A percentile compares a stretch with the other conserved stretches of the same genome.
Conservation (phyloP, 1,284 basidiomycete genomes). For the Phellopilus nigrolimitatus region DNA sequence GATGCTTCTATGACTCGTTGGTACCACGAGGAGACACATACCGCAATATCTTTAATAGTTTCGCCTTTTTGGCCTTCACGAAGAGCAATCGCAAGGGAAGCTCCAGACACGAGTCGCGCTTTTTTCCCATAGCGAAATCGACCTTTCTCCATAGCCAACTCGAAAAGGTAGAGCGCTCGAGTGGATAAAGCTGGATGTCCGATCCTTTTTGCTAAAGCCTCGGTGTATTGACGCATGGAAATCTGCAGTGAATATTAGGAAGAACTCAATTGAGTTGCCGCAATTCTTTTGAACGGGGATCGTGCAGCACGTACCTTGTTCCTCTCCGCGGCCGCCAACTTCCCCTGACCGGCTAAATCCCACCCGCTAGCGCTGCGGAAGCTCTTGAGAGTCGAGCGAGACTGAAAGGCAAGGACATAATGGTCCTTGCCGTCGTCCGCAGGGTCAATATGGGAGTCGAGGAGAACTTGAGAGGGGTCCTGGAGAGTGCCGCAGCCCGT, state of each 20-base stretch:
- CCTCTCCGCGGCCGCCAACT: constrained; percentile 52
- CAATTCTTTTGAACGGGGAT: background rate
- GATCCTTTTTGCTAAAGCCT: constrained; percentile 49
- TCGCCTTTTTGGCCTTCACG: constrained; percentile 64
- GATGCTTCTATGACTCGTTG: constrained; percentile 17
- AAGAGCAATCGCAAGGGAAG: constrained; percentile 59
- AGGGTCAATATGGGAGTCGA: constrained; percentile 42
- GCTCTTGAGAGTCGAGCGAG: constrained; percentile 41
- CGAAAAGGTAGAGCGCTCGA: constrained; percentile 61
- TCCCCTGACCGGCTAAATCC: constrained; percentile 57
- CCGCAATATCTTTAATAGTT: constrained; percentile 60
- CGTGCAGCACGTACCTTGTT: constrained; percentile 41
- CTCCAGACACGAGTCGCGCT: constrained; percentile 61
- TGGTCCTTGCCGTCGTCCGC: constrained; percentile 24
- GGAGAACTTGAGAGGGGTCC: constrained; percentile 52
- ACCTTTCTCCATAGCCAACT: constrained; percentile 53
- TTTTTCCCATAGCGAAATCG: constrained; percentile 64
- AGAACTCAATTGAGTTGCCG: background rate
- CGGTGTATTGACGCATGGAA: constrained; percentile 57
- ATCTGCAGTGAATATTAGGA: constrained; percentile 36
- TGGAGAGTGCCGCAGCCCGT: constrained; percentile 59
- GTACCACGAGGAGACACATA: constrained; percentile 28
- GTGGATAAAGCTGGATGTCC: constrained; percentile 49
- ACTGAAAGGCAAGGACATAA: constrained; percentile 15
- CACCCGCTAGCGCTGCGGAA: constrained; percentile 41